A percentile compares a stretch with the other conserved stretches of the same genome.
phyloP scores from a whole-genome alignment of 345 rosid species.

The Eucalyptus marginata region DNA sequence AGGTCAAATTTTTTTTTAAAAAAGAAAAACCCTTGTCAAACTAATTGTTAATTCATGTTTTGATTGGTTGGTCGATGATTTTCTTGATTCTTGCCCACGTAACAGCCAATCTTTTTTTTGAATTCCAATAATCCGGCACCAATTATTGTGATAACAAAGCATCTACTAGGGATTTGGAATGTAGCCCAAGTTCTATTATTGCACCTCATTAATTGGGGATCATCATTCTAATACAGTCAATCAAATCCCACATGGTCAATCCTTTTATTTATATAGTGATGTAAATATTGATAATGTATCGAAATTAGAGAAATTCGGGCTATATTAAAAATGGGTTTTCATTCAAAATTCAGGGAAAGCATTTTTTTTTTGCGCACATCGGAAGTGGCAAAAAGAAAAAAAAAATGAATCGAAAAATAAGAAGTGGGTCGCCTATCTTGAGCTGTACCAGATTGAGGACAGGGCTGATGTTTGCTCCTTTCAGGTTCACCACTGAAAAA shows the following conservation, averaged over 20 bases:
- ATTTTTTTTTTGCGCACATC: not conserved
- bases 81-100: not conserved
- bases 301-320: not conserved
- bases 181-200: not conserved
- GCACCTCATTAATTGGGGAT: not conserved
- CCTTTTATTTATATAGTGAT: not conserved
- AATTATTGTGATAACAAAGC: not conserved
- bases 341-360: not conserved
- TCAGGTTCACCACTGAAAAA: not conserved
- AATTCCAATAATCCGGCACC: not conserved
- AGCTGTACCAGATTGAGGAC: not conserved
- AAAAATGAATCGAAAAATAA: not conserved
- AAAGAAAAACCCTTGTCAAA: not conserved
- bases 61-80: not conserved
- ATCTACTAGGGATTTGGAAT: not conserved
- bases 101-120: not conserved
- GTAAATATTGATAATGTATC: not conserved
- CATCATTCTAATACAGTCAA: not conserved
- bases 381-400: not conserved
- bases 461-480: too few species aligned
- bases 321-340: not conserved
- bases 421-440: not conserved
- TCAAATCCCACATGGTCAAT: too few species aligned
- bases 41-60: not conserved
- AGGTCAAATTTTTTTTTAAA: not conserved